These are phyloP conservation scores for Cyberlindnera bimundalis DNA, from an alignment of 805 yeast species.

Conservation along the genomic window DNA sequence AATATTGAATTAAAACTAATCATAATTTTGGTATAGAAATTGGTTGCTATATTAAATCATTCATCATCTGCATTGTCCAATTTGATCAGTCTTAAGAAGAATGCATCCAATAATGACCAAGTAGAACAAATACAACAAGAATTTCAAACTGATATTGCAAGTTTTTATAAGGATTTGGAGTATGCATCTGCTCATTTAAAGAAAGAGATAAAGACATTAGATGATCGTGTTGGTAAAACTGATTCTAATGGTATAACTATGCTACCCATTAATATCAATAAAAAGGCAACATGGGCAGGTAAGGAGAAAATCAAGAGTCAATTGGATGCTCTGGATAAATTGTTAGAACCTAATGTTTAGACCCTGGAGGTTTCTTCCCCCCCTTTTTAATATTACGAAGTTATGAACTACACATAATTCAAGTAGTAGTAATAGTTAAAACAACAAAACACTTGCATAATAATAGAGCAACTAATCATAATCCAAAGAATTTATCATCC, in stretches of 20 bases:
- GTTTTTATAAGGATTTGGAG: conserved; percentile 54
- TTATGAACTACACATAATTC: not conserved
- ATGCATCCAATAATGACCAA: conserved; percentile 22
- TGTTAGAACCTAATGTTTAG: conserved; percentile 16
- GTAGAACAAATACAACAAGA: conserved; percentile 31
- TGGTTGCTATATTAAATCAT: conserved; percentile 48
- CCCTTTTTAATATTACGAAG: not conserved
- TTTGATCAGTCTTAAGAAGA: conserved; percentile 33
- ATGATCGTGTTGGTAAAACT: conserved; percentile 51
- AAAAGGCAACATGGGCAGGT: conserved; percentile 69
- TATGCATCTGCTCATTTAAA: conserved; percentile 56
- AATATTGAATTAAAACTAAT: no score
- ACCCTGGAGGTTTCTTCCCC: not conserved
- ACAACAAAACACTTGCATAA: no score
- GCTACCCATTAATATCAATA: conserved; percentile 64
- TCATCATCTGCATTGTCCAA: conserved; percentile 46
- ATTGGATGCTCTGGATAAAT: conserved; percentile 32
- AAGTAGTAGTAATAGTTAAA: no score
- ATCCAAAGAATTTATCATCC: conserved; percentile 9
- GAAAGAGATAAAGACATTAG: conserved; percentile 63
- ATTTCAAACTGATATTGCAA: conserved; percentile 42
- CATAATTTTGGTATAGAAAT: no score
- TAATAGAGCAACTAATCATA: no score
- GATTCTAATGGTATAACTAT: conserved; percentile 47
- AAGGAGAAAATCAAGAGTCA: conserved; percentile 51